These are phyloP conservation scores for Dryas integrifolia DNA, from an alignment of 331 rosid genomes.

Conservation along the genomic window DNA sequence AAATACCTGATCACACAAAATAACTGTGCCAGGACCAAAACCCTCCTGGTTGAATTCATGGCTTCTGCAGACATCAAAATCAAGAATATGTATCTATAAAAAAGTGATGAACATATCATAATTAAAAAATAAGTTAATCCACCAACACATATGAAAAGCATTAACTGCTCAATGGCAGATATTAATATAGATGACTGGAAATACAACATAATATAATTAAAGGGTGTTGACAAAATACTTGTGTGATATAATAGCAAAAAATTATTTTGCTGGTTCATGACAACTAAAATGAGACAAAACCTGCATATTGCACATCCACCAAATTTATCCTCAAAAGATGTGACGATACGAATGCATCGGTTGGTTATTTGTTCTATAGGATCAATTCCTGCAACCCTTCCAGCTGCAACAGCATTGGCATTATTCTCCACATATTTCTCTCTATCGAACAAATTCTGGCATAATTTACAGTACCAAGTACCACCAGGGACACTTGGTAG, in stretches of 20 bases:
- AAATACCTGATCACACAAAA: constrained; percentile 82
- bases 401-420: constrained; percentile 68
- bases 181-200: neutral
- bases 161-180: neutral
- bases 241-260: neutral
- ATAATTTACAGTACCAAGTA: constrained; percentile 85
- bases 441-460: constrained; percentile 52
- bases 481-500: constrained; percentile 56
- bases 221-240: neutral
- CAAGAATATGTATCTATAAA: neutral
- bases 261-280: neutral
- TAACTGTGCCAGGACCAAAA: constrained; percentile 69
- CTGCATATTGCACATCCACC: constrained; percentile 96
- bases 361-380: constrained; percentile 58
- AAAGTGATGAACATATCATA: neutral
- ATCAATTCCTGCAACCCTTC: constrained; percentile 64
- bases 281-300: constrained; percentile 29
- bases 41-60: constrained; percentile 51
- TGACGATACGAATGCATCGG: constrained; percentile 83
- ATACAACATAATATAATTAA: neutral
- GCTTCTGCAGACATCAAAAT: constrained; percentile 42
- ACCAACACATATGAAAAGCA: neutral
- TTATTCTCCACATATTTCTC: constrained; percentile 55
- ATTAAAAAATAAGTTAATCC: neutral
- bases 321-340: constrained; percentile 54